Conservation (phyloP, 2,329 filamentous ascomycete genomes). For the Epichloe elymi region DNA sequence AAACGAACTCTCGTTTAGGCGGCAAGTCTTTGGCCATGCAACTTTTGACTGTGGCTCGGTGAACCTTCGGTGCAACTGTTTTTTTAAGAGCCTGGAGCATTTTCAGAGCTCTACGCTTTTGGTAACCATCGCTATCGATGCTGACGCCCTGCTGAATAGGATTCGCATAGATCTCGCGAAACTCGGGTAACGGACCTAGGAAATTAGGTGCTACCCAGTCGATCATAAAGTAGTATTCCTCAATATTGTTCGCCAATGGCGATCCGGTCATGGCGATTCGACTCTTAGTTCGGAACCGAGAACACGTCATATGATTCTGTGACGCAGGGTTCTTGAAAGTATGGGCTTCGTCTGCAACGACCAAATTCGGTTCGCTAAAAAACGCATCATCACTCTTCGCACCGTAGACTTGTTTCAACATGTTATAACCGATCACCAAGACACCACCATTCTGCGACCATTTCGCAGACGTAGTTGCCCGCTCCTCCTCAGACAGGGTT, state of each 20-base stretch:
- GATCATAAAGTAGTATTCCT: constrained; percentile 78
- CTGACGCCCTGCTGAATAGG: constrained; percentile 65
- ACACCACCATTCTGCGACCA: constrained; percentile 60
- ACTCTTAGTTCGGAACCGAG: constrained; percentile 49
- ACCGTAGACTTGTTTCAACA: constrained; percentile 39
- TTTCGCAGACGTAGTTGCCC: constrained; percentile 31
- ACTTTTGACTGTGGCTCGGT: constrained; percentile 55
- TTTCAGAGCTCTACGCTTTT: constrained; percentile 49
- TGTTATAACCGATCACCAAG: constrained; percentile 61
- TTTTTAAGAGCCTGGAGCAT: constrained; percentile 57
- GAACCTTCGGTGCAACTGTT: constrained; percentile 64
- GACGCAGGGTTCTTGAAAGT: constrained; percentile 53
- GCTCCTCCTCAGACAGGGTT: constrained; percentile 18
- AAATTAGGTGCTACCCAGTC: constrained; percentile 76
- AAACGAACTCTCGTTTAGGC: constrained; percentile 67
- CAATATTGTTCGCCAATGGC: constrained; percentile 70
- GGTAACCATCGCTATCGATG: constrained; percentile 40
- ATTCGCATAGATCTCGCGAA: constrained; percentile 53
- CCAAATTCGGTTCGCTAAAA: constrained; percentile 50
- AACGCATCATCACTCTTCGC: constrained; percentile 33
- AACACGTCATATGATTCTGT: constrained; percentile 38
- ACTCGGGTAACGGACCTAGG: constrained; percentile 55
- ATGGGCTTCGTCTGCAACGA: constrained; percentile 81
- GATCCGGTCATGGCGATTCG: constrained; percentile 81
- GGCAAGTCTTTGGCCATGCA: constrained; percentile 55